A percentile compares a stretch with the other conserved stretches of the same genome.
phyloP scores from a whole-genome alignment of 352 stramenopile species.

The Aphanomyces cochlioides region DNA sequence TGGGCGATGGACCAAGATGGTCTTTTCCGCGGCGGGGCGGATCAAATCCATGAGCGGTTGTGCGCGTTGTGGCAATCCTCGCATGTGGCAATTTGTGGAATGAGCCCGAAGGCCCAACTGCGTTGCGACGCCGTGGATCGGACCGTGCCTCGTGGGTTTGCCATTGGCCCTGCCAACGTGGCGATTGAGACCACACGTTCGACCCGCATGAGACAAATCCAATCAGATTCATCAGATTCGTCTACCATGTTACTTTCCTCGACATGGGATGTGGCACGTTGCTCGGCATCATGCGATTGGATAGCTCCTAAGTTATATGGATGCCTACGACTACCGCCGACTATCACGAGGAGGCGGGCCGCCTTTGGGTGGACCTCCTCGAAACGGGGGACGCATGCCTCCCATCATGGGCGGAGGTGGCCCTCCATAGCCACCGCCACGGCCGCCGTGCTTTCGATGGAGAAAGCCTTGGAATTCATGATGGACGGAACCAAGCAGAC shows the following conservation, averaged over 20 bases:
- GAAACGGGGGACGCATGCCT: slow-evolving; percentile 11
- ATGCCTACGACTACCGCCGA: no score
- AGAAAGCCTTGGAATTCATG: slow-evolving; percentile 72
- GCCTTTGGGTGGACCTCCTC: slow-evolving; percentile 2
- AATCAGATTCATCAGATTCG: slow-evolving; percentile 3
- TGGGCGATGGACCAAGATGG: not conserved
- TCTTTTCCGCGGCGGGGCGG: not conserved
- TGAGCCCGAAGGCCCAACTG: no score
- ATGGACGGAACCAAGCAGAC: slow-evolving; percentile 68
- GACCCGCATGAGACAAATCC: not conserved
- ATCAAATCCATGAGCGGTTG: not conserved
- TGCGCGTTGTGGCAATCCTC: not conserved
- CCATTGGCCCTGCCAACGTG: not conserved
- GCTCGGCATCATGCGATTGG: not conserved
- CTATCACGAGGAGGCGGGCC: not conserved
- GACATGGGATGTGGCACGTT: not conserved
- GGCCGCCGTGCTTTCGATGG: slow-evolving; percentile 28
- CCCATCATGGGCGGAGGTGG: slow-evolving; percentile 10
- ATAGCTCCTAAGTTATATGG: not conserved
- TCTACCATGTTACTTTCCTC: no score
- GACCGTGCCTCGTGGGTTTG: not conserved
- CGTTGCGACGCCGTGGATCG: no score
- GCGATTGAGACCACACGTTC: not conserved
- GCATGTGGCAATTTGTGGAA: not conserved
- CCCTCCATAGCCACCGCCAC: not conserved